Evolutionary conservation across 257 asterid species (phyloP), one percentile per base, ranked within the genome.

Genomic region (Gardenia jasminoides): DNA sequence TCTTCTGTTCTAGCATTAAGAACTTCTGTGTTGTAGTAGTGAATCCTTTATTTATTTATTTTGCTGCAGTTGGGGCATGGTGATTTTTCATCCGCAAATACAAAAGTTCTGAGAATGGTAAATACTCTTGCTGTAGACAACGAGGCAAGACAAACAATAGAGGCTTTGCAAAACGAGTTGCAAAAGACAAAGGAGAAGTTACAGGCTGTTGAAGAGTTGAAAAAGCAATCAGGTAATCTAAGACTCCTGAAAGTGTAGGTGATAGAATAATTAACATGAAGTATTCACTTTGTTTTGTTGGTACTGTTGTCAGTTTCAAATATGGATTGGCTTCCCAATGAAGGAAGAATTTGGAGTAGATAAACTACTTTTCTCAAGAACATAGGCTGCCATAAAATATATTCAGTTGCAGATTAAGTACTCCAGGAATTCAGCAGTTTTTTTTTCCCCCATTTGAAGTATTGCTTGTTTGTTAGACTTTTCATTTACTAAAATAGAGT

Each of bases 31-130:
- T 48, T 36, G 59, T 75, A 59, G 71, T 58, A 15, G 17, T 61
- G n/a, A n/a, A n/a, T 41, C 28, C 41, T 36, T 36, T 36, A 36
- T 36, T 36, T 64, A 26, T 56, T 74, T 28, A 67, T 59, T 81
- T 74, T 78, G 77, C 77, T 91, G 85, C 89, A 96, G 98, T 84
- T 96, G 82, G 99, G 99, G 47, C 99, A 91, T 84, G 99, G 98
- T 36, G 97, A 93, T 82, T 96, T 89, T 90, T 92, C 99, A 79
- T 85, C 98, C 69, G 89, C 97, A 83, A 93, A 83, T 80, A 93
- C 99, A 65, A 96, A 96, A 88, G 98, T 96, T 83, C 83, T 96
- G 75, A 94, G 97, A 81, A 93, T 96, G 99, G 97, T 93, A 77
- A 92, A 91, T 85, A 96, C 97, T 84, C 89, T 96, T 71, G 92